A percentile compares a stretch with the other conserved stretches of the same genome.
Conservation (phyloP, 495 filamentous ascomycete species). For the Parachaetomium inaequale region DNA sequence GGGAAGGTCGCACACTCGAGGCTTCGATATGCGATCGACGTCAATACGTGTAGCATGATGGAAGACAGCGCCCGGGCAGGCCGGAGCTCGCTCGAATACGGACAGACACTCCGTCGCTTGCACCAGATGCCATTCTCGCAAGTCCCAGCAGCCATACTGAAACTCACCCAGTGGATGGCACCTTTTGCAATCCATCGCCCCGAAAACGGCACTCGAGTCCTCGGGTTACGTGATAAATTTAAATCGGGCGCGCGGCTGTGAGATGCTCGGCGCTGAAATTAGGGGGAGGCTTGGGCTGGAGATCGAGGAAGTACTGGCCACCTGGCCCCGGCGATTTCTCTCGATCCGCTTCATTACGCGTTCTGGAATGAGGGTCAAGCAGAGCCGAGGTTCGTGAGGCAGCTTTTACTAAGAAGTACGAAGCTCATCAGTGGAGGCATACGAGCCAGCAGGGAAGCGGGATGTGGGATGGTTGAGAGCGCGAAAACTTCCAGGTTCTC, state of each 20-base stretch:
- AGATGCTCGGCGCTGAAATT: not conserved
- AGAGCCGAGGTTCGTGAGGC: not conserved
- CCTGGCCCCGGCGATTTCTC: not conserved
- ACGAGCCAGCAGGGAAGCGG: not conserved
- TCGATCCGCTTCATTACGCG: not conserved
- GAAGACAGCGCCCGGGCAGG: not conserved
- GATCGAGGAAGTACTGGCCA: not conserved
- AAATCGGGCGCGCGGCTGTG: slow-evolving; percentile 13
- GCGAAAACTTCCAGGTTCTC: too few relatives aligned
- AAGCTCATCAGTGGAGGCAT: not conserved
- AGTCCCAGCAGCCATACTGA: not conserved
- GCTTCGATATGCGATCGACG: slow-evolving; percentile 11
- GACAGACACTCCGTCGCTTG: not conserved
- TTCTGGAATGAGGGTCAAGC: not conserved
- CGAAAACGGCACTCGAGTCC: not conserved
- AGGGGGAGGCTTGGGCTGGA: not conserved
- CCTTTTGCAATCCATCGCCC: not conserved
- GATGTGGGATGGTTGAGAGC: not conserved
- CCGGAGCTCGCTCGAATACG: not conserved
- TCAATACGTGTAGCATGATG: slow-evolving; percentile 6
- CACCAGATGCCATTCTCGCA: not conserved
- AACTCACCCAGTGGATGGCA: not conserved
- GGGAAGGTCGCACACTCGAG: not conserved
- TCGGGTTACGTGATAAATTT: not conserved
- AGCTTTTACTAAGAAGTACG: not conserved